A percentile compares a stretch with the other conserved stretches of the same genome.
Evolutionary conservation across 2,329 filamentous ascomycete genomes (phyloP).

Genomic region (Bisporella sp.): DNA sequence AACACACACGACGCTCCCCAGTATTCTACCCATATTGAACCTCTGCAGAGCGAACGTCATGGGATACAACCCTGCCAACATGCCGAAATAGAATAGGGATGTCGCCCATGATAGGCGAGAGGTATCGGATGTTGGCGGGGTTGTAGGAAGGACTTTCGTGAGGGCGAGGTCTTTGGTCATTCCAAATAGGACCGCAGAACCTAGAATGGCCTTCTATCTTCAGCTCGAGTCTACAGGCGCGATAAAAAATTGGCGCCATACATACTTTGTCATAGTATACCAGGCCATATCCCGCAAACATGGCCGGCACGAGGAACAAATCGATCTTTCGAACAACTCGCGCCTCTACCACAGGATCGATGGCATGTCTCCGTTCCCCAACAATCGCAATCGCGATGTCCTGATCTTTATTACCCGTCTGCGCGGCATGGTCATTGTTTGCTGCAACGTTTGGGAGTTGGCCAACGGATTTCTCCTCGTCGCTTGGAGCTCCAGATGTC

Average conservation of each 20-base stretch:
- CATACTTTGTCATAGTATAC: conserved; percentile 63
- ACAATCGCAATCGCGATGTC: conserved; percentile 24
- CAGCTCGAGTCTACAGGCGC: not conserved
- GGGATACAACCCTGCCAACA: conserved; percentile 67
- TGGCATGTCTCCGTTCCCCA: conserved; percentile 17
- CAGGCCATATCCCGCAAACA: conserved; percentile 58
- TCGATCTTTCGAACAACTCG: conserved; percentile 62
- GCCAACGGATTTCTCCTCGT: too few species aligned
- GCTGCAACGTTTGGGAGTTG: too few species aligned
- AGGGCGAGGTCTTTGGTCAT: conserved; percentile 65
- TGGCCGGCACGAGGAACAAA: conserved; percentile 58
- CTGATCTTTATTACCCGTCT: not conserved
- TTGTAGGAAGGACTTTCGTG: conserved; percentile 41
- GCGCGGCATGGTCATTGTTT: too few species aligned
- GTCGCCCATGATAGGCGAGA: conserved; percentile 69
- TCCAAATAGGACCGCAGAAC: conserved; percentile 65
- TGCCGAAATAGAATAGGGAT: conserved; percentile 74
- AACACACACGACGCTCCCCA: conserved; percentile 55
- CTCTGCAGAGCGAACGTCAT: conserved; percentile 65
- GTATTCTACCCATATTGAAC: conserved; percentile 56
- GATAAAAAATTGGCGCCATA: not conserved
- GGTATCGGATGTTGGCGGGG: conserved; percentile 55
- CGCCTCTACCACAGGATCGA: conserved; percentile 45
- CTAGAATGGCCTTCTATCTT: conserved; percentile 55
- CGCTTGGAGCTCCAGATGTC: too few species aligned